A percentile compares a stretch with the other conserved stretches of the same genome.
phyloP scores from a whole-genome alignment of 176 grass and related monocot genomes.

The Cymbopogon citratus region DNA sequence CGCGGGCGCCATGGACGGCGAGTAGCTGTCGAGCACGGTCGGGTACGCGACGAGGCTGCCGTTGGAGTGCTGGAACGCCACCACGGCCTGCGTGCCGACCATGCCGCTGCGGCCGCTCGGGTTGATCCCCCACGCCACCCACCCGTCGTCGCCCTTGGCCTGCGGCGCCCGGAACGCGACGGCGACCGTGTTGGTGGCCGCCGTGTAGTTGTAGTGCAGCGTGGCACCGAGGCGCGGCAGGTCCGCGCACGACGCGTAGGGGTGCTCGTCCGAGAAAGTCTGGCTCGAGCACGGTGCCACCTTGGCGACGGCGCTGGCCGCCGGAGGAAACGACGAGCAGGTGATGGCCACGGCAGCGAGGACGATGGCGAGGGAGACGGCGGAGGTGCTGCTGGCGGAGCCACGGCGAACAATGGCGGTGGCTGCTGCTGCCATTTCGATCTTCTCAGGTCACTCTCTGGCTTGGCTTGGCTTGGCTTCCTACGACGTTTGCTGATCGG shows the following conservation, averaged over 20 bases:
- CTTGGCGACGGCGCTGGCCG: background rate
- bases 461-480: background rate
- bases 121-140: slow-evolving; percentile 92
- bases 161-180: slow-evolving; percentile 81
- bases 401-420: background rate
- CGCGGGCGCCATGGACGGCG: slow-evolving; percentile 64
- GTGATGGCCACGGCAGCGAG: background rate
- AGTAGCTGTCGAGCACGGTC: slow-evolving; percentile 68
- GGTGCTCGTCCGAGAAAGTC: slow-evolving; percentile 49
- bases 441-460: background rate
- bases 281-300: slow-evolving; percentile 42
- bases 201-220: slow-evolving; percentile 74
- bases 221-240: slow-evolving; percentile 66
- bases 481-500: background rate
- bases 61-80: slow-evolving; percentile 61
- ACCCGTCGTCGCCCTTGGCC: slow-evolving; percentile 26
- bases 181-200: slow-evolving; percentile 18
- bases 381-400: no score
- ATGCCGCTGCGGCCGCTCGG: slow-evolving; percentile 46
- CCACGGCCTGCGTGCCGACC: slow-evolving; percentile 70
- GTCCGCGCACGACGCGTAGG: slow-evolving; percentile 57
- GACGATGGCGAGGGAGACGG: background rate
- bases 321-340: background rate
- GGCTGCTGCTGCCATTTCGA: slow-evolving; percentile 12
- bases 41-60: slow-evolving; percentile 70